A percentile compares a stretch with the other conserved stretches of the same genome.
These are phyloP conservation scores for Naganishia sp. DNA, from an alignment of 1,284 basidiomycete species.

Conservation along the genomic window DNA sequence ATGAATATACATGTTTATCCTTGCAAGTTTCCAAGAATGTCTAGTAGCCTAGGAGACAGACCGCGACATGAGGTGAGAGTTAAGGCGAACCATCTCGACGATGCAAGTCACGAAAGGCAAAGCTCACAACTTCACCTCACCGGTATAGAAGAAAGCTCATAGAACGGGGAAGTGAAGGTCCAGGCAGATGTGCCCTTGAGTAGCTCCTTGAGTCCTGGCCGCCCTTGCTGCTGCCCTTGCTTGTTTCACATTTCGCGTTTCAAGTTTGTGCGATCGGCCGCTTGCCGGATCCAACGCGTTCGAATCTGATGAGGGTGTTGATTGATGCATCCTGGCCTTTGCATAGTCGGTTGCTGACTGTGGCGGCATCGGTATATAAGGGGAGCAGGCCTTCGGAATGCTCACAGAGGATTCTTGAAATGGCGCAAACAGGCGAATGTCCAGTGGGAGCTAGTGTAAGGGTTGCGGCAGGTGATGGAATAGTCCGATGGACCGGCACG, in stretches of 20 bases:
- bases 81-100: no score
- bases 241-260: conserved; percentile 28
- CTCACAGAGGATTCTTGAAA: background rate
- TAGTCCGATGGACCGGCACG: conserved; percentile 80
- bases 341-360: background rate
- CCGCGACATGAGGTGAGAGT: no score
- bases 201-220: background rate
- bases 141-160: no score
- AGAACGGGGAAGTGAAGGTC: background rate
- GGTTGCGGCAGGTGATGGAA: conserved; percentile 74
- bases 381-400: background rate
- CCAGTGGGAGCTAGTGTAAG: conserved; percentile 58
- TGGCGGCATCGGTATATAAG: background rate
- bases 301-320: background rate
- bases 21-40: no score
- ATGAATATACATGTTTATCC: no score
- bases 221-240: background rate
- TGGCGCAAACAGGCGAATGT: conserved; percentile 19
- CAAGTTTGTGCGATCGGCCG: conserved; percentile 13
- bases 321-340: background rate
- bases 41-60: no score
- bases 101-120: no score
- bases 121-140: no score
- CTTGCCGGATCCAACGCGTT: no score
- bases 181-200: background rate